These are phyloP conservation scores for Sclerospora graminicola DNA, from an alignment of 352 stramenopile species.

Conservation along the genomic window DNA sequence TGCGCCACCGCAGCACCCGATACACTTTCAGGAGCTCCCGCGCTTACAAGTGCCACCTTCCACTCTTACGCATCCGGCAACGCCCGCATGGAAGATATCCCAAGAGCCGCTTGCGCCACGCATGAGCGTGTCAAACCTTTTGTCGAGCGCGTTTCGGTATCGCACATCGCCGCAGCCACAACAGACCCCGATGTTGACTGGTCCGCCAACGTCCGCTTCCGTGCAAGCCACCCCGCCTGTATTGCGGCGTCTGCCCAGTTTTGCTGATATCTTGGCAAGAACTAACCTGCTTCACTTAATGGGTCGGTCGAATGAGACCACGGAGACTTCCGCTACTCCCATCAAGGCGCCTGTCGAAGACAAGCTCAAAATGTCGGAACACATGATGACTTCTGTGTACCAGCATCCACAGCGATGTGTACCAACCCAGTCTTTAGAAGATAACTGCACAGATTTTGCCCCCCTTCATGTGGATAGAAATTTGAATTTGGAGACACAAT, in stretches of 20 bases:
- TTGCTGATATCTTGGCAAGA: constrained; percentile 49
- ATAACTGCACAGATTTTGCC: constrained; percentile 19
- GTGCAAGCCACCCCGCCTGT: constrained; percentile 9
- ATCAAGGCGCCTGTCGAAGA: constrained; percentile 19
- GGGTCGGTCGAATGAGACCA: constrained; percentile 23
- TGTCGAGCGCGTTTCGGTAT: constrained; percentile 29
- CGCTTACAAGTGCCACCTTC: constrained; percentile 52
- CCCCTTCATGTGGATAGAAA: constrained; percentile 18
- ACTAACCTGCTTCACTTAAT: constrained; percentile 59
- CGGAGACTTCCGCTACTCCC: constrained; percentile 8
- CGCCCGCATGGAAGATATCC: constrained; percentile 41
- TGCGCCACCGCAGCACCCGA: constrained; percentile 5
- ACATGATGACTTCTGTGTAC: constrained; percentile 10
- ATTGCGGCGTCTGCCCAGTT: constrained; percentile 43
- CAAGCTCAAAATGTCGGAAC: constrained; percentile 7
- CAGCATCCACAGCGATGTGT: not conserved
- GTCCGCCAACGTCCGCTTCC: constrained; percentile 13
- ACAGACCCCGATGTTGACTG: constrained; percentile 8
- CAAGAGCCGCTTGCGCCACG: constrained; percentile 22
- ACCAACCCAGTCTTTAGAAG: constrained; percentile 13
- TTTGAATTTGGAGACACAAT: constrained; percentile 29
- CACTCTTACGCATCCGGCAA: constrained; percentile 37
- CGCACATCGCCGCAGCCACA: constrained; percentile 7
- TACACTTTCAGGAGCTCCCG: constrained; percentile 55
- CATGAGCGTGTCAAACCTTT: constrained; percentile 47